phyloP scores from a whole-genome alignment of 257 asterid genomes.

The Osmanthus fragrans region DNA sequence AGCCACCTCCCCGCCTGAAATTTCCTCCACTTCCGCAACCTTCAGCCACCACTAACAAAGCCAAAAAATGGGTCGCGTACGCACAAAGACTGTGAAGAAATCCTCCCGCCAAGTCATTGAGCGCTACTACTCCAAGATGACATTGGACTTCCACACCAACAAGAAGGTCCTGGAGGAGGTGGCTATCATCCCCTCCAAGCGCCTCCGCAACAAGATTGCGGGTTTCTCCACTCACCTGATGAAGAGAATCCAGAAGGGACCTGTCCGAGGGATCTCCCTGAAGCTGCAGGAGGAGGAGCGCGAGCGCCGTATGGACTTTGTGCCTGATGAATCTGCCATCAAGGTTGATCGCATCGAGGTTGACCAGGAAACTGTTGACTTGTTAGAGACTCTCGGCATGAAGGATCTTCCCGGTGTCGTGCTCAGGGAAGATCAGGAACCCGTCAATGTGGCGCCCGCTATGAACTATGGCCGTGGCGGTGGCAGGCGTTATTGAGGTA shows the following conservation, averaged over 20 bases:
- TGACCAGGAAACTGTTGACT: conserved; percentile 22
- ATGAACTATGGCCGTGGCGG: conserved; percentile 20
- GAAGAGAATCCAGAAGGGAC: conserved; percentile 26
- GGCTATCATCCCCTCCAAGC: conserved; percentile 28
- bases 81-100: conserved; percentile 27
- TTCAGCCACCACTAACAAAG: background rate
- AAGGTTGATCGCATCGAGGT: conserved; percentile 17
- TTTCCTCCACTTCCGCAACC: background rate
- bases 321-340: conserved; percentile 23
- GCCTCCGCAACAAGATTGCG: conserved; percentile 26
- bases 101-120: conserved; percentile 26
- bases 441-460: background rate
- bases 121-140: conserved; percentile 27
- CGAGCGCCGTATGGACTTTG: conserved; percentile 26
- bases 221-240: conserved; percentile 29
- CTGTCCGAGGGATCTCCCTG: conserved; percentile 25
- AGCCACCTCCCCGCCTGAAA: background rate
- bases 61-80: conserved; percentile 24
- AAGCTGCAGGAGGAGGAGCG: conserved; percentile 30
- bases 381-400: conserved; percentile 23
- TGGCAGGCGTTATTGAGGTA: conserved; percentile 7
- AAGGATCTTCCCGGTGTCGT: conserved; percentile 24
- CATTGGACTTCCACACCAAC: conserved; percentile 26
- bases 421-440: conserved; percentile 17
- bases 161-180: conserved; percentile 25